Base-by-base conservation (phyloP, 106 monocot species). In the Dendrobium nobile region DNA sequence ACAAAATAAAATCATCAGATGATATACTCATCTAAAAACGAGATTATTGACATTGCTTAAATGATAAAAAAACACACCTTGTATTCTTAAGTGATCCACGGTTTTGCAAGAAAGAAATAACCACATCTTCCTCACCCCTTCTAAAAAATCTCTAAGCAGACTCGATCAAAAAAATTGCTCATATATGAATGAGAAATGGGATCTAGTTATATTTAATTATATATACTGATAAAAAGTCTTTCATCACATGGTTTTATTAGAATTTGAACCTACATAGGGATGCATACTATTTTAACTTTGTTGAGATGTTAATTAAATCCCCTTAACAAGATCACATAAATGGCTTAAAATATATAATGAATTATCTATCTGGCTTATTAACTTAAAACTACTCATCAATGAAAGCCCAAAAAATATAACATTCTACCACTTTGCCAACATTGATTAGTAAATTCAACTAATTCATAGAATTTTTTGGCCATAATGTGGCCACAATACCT, bases 101-200 rank as follows among this genome's bases (percentile, higher is more conserved):
- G 67, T 67, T 67, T 67, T 67, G 67, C 67, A 67, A 26, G 65
- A 67, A 67, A 67, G 45, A 67, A 67, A 24, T 56, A 16, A 56
- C 9, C 18, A 67, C 6, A 6, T 7, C 27, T 1, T 67, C 67
- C 27, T 67, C 27, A 27, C 26, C 58, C 31, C 9, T 26, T 67
- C 28, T 67, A 6, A 8, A 11, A 67, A 67, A 22, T 67, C 67
- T 26, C 67, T 27, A 5, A 27, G 4, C 5, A 67, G 67, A 8
- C 8, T 26, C 22, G 24, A 67, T 67, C 27, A 0, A 27, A 67
- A 27, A 67, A 27, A 67, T 8, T 27, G 9, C 67, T 67, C 22
- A 27, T 0, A 26, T 67, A 67, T 26, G 67, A 10, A 67, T 67
- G 27, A 27, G 26, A 24, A 27, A 27, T 6, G 67, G 67, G 24